Evolutionary conservation across 352 stramenopile species (phyloP), one percentile per base, ranked within the genome.

Genomic region (Phytophthora fragariae): DNA sequence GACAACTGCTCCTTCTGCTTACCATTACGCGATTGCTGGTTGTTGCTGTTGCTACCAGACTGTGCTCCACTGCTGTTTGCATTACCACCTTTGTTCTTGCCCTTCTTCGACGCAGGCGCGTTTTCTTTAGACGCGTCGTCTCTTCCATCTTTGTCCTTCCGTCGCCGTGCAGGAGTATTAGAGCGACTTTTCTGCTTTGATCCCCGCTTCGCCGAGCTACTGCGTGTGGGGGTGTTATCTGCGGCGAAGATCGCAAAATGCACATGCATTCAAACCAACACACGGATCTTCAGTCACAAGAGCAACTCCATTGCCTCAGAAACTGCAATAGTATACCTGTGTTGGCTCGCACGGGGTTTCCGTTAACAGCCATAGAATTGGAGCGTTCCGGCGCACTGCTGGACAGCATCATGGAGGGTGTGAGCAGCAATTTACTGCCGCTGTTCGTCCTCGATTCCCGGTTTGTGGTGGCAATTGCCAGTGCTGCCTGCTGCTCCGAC

Each of bases 331-430:
- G 19, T 44, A 70, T 79, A 82, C 75, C 75, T 77, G 66, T 57
- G 21, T 33, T 46, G 64, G 56, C 33, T 63, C 35, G 35, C 15
- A 68, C 29, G 15, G 57, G 29, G 37, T 68, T 70, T 41, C 67
- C 63, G n/a, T 70, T 65, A 21, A 47, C 61, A 71, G 33, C 55
- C 50, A 80, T 70, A 2, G 64, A 82, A 46, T 64, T 73, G 41
- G 65, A 63, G 14, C 70, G 41, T 59, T 89, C 81, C n/a, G 86
- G 86, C 15, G 72, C 80, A 53, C 83, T 92, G 41, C 67, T 83
- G n/a, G 86, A 91, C 41, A 93, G 75, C 85, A 92, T 91, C 85
- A 92, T 93, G 62, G 83, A 81, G 0, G 86, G 84, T 15, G 86
- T 92, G 31, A 92, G 80, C 68, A 93, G 67, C 55, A 83, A 33